Percentiles rank a stretch among this genome's conserved stretches.
These are phyloP conservation scores for Ceratobasidium sp. DNA, from an alignment of 1,284 basidiomycete species.

Conservation along the genomic window DNA sequence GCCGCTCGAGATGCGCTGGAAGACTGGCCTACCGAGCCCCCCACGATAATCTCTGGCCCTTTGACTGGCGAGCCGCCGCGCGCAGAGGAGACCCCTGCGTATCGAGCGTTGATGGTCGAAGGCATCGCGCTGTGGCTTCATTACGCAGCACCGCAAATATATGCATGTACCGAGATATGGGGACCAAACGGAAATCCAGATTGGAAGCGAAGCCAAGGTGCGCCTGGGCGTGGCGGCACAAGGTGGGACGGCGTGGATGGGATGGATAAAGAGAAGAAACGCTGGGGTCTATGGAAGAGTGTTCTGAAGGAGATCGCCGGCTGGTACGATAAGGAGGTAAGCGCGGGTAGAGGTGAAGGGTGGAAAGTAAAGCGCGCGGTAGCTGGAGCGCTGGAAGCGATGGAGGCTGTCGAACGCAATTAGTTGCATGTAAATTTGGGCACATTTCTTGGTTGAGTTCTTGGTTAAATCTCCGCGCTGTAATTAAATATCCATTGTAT, in stretches of 20 bases:
- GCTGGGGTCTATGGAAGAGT: conserved; percentile 30
- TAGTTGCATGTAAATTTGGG: background rate
- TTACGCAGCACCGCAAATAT: conserved; percentile 13
- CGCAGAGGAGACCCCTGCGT: conserved; percentile 18
- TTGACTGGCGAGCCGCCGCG: background rate
- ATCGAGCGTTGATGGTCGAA: conserved; percentile 31
- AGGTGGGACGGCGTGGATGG: conserved; percentile 37
- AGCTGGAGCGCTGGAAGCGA: conserved; percentile 17
- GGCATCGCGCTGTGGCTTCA: conserved; percentile 14
- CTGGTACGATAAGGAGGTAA: conserved; percentile 35
- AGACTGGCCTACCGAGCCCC: conserved; percentile 23
- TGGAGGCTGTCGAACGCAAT: conserved; percentile 12
- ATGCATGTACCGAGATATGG: conserved; percentile 33
- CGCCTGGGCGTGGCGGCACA: conserved; percentile 25
- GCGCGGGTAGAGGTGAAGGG: conserved; percentile 14
- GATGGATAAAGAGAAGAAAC: conserved; percentile 31
- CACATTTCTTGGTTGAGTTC: background rate
- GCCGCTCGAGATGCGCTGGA: conserved; percentile 30
- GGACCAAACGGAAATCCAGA: conserved; percentile 39
- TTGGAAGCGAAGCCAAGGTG: conserved; percentile 17
- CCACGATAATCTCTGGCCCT: background rate
- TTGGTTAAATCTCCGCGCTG: too few relatives aligned
- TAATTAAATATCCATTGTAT: background rate
- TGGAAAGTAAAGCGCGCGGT: conserved; percentile 18
- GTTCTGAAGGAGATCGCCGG: conserved; percentile 16